Base-by-base conservation (phyloP, 805 yeast species). In the Candida suzukii region DNA sequence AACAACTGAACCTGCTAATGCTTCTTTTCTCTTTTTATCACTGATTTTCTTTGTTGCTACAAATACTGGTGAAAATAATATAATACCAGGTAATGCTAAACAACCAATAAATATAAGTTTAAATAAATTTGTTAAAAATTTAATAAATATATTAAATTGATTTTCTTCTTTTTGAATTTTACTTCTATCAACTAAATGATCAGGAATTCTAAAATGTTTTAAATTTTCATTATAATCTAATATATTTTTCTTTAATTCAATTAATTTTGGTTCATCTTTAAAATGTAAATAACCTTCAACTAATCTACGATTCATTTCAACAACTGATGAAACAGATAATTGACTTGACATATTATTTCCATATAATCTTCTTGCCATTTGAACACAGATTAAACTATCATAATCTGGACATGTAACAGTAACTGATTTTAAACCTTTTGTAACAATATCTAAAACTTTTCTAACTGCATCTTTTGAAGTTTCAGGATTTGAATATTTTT, bases 351-450 rank as follows among this genome's bases (percentile, higher is more conserved):
- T 70, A 49, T 86, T 87, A 35, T 85, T 79, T 2, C 87, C 79
- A 57, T 93, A 93, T 35, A 91, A 68, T 54, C 99, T 73, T 63
- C 97, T 74, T 32, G 95, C 95, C 8, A 95, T 93, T 61, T 88
- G 96, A 30, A 88, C 81, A 16, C 85, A 87, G 76, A 86, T 83
- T 44, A 88, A 66, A 14, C 95, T 88, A 50, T 90, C 96, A 63
- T 80, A 88, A 56, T 88, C 96, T 13, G 86, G 85, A 54, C 93
- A 83, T 17, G 86, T 80, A 9, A 90, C 93, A 2, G 96, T 90
- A 17, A 88, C 96, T 2, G 95, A 76, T 51, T 76, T 78, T 38
- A 90, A 68, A 17, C 91, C 88, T 45, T 78, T 75, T 14, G 88
- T 77, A 36, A 88, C 75, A 9, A 73, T 69, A 32, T 81, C 86